Evolutionary conservation across 2,329 filamentous ascomycete genomes (phyloP).

Genomic region (Cercospora sojina): DNA sequence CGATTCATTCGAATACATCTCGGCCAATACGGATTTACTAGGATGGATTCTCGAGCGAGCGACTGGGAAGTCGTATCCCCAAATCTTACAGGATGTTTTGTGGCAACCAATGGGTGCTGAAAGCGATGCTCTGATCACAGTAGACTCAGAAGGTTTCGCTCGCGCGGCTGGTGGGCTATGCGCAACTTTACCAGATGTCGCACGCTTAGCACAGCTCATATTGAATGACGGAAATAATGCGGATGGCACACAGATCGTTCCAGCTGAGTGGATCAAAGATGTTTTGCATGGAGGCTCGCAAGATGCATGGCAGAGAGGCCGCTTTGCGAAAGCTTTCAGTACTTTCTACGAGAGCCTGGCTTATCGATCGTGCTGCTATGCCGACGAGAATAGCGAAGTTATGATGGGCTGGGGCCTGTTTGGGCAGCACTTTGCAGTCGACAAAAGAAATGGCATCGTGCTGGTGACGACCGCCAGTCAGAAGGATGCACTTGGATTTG

Average conservation of each 20-base stretch:
- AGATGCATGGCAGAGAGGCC: conserved; percentile 9
- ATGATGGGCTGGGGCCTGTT: conserved; percentile 25
- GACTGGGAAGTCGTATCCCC: conserved; percentile 22
- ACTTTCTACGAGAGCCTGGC: conserved; percentile 9
- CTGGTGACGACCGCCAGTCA: conserved; percentile 27
- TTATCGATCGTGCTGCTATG: conserved; percentile 25
- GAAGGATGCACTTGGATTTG: conserved; percentile 12
- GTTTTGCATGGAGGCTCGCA: conserved; percentile 18
- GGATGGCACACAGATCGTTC: conserved; percentile 17
- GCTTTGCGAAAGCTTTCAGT: conserved; percentile 8
- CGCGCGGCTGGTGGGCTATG: conserved; percentile 28
- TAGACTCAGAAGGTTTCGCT: conserved; percentile 25
- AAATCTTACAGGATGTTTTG: conserved; percentile 24
- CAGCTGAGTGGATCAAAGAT: conserved; percentile 27
- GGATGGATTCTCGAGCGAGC: conserved; percentile 30
- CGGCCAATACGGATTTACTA: conserved; percentile 30
- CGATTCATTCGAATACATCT: conserved; percentile 28
- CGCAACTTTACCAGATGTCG: conserved; percentile 28
- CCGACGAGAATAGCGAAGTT: conserved; percentile 14
- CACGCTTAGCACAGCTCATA: conserved; percentile 26
- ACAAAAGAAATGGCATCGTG: conserved; percentile 28
- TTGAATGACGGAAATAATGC: conserved; percentile 13
- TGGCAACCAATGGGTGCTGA: conserved; percentile 32
- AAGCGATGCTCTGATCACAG: conserved; percentile 23
- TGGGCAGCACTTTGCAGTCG: conserved; percentile 28